phyloP scores from a whole-genome alignment of 768 basidiomycete genomes.

The Crepidotus variabilis region DNA sequence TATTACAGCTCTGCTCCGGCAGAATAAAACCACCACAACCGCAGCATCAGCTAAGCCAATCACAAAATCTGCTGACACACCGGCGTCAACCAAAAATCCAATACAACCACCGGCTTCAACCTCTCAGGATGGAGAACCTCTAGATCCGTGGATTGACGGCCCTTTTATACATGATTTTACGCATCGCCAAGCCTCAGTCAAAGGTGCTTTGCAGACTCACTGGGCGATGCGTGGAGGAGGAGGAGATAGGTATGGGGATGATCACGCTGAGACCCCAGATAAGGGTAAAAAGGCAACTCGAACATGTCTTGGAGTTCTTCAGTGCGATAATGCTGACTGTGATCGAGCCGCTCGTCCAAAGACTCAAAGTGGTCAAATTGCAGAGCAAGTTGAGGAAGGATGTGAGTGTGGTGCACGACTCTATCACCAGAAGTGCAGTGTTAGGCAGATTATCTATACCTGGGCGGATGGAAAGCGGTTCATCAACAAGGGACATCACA shows the following conservation, averaged over 20 bases:
- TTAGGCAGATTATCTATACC: not conserved
- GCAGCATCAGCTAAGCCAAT: no score
- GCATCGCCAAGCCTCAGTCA: constrained; percentile 4
- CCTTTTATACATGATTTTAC: constrained; percentile 8
- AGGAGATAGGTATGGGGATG: constrained; percentile 8
- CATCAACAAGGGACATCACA: constrained; percentile 12
- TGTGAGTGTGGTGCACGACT: not conserved
- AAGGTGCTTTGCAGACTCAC: constrained; percentile 12
- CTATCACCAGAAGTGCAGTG: not conserved
- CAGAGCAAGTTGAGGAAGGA: not conserved
- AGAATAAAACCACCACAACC: no score
- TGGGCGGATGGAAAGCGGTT: constrained; percentile 15
- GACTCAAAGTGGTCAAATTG: constrained; percentile 12
- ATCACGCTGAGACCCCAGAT: constrained; percentile 4
- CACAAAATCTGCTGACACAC: no score
- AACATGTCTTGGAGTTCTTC: constrained; percentile 14
- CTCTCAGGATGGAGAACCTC: not conserved
- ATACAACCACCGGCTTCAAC: no score
- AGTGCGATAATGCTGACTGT: constrained; percentile 13
- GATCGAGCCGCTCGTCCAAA: constrained; percentile 15
- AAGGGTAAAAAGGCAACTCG: constrained; percentile 13
- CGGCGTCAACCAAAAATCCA: no score
- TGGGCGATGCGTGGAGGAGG: constrained; percentile 18
- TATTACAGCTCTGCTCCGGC: no score
- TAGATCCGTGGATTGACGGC: constrained; percentile 22